Conservation (phyloP, 768 basidiomycete genomes). For the Tricholoma furcatifolium region DNA sequence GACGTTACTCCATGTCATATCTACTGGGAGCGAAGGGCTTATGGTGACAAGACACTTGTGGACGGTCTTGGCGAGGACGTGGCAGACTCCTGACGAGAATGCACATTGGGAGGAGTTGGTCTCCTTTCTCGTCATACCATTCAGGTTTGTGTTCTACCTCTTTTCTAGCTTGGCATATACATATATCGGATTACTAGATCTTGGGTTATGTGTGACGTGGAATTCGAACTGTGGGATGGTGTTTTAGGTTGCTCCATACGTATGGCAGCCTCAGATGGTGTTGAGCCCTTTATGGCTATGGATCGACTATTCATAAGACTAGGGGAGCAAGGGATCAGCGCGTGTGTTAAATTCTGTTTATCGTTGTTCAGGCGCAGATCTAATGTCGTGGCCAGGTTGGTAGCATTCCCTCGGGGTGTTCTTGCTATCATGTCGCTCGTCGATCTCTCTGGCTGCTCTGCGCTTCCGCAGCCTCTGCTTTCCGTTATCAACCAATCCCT, state of each 20-base stretch:
- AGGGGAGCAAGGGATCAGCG: constrained; percentile 14
- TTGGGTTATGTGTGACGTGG: constrained; percentile 43
- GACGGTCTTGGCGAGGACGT: constrained; percentile 38
- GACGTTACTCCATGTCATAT: constrained; percentile 35
- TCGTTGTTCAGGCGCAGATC: background rate
- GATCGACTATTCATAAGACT: constrained; percentile 27
- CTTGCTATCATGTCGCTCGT: constrained; percentile 22
- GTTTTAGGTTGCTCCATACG: constrained; percentile 32
- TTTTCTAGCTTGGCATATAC: background rate
- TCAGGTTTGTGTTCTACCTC: constrained; percentile 35
- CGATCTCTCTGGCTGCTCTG: constrained; percentile 13
- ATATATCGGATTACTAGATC: constrained; percentile 26
- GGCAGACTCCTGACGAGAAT: constrained; percentile 21
- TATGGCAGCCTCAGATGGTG: constrained; percentile 18
- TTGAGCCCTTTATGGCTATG: constrained; percentile 21
- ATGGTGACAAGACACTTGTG: constrained; percentile 47
- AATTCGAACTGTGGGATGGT: constrained; percentile 41
- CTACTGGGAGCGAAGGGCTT: constrained; percentile 25
- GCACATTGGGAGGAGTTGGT: constrained; percentile 40
- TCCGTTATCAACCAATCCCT: constrained; percentile 29
- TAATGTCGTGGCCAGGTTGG: constrained; percentile 19
- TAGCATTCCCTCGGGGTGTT: constrained; percentile 20
- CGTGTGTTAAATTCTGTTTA: constrained; percentile 7
- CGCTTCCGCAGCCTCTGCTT: constrained; percentile 25
- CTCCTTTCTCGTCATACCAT: constrained; percentile 45